phyloP scores from a whole-genome alignment of 2,329 filamentous ascomycete genomes.

The Fusarium udum region DNA sequence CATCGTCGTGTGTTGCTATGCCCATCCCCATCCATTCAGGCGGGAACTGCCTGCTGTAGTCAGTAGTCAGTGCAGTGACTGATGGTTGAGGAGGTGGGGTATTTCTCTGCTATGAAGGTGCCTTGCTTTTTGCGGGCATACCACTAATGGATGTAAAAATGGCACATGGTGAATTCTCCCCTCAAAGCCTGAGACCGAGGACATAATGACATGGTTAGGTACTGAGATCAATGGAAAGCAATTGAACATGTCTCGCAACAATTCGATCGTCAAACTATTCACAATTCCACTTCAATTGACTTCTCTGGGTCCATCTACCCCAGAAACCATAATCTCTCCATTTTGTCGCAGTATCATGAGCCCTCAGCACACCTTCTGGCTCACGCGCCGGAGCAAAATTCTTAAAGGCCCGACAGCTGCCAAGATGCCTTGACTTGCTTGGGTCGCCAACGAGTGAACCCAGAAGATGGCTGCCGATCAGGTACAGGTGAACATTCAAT shows the following conservation, averaged over 20 bases:
- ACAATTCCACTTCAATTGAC: neutral
- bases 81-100: conserved; percentile 22
- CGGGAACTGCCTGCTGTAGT: neutral
- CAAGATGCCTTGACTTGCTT: conserved; percentile 26
- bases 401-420: conserved; percentile 32
- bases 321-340: neutral
- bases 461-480: conserved; percentile 37
- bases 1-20: conserved; percentile 38
- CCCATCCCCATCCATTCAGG: neutral
- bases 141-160: conserved; percentile 12
- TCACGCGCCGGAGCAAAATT: conserved; percentile 24
- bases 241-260: conserved; percentile 2
- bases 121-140: conserved; percentile 26
- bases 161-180: conserved; percentile 31
- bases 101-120: conserved; percentile 5
- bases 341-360: neutral
- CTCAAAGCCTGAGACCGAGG: neutral
- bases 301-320: neutral
- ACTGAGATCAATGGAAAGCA: neutral
- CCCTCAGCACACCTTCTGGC: conserved; percentile 16
- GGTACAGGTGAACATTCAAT: conserved; percentile 39
- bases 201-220: neutral
- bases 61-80: neutral
- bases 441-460: conserved; percentile 8
- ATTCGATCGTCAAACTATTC: neutral